These are phyloP conservation scores for Candida mesenterica DNA, from an alignment of 1,139 yeast genomes.

Conservation along the genomic window DNA sequence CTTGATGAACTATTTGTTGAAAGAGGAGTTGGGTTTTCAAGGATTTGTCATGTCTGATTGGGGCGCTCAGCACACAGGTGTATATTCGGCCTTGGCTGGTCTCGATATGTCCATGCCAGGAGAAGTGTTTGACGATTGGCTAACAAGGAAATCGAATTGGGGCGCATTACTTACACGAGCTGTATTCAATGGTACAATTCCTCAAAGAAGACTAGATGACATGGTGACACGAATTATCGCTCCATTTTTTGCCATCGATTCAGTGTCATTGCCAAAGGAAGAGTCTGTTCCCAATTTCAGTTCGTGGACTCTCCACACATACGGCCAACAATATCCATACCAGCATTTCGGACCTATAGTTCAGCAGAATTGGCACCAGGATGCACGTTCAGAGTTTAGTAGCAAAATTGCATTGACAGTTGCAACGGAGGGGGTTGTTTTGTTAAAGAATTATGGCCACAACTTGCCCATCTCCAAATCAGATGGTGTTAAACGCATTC, in stretches of 20 bases:
- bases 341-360: slow-evolving; percentile 54
- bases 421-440: slow-evolving; percentile 56
- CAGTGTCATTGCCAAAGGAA: slow-evolving; percentile 32
- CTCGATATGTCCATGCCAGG: slow-evolving; percentile 72
- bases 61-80: slow-evolving; percentile 64
- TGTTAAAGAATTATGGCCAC: slow-evolving; percentile 51
- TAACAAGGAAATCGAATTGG: slow-evolving; percentile 56
- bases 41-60: slow-evolving; percentile 68
- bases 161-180: slow-evolving; percentile 58
- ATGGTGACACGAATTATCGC: slow-evolving; percentile 62
- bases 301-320: slow-evolving; percentile 58
- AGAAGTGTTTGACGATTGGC: slow-evolving; percentile 51
- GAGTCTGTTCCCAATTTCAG: slow-evolving; percentile 55
- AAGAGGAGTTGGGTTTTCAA: slow-evolving; percentile 64
- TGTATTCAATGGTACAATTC: slow-evolving; percentile 54
- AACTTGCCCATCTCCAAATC: slow-evolving; percentile 48
- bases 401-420: slow-evolving; percentile 51
- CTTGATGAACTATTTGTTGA: slow-evolving; percentile 52
- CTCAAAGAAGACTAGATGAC: slow-evolving; percentile 56
- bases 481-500: slow-evolving; percentile 43
- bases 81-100: slow-evolving; percentile 57
- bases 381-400: slow-evolving; percentile 50
- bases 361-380: slow-evolving; percentile 55
- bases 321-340: slow-evolving; percentile 51
- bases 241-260: slow-evolving; percentile 49